phyloP scores from a whole-genome alignment of 768 basidiomycete genomes.

The Tulasnella sp. region DNA sequence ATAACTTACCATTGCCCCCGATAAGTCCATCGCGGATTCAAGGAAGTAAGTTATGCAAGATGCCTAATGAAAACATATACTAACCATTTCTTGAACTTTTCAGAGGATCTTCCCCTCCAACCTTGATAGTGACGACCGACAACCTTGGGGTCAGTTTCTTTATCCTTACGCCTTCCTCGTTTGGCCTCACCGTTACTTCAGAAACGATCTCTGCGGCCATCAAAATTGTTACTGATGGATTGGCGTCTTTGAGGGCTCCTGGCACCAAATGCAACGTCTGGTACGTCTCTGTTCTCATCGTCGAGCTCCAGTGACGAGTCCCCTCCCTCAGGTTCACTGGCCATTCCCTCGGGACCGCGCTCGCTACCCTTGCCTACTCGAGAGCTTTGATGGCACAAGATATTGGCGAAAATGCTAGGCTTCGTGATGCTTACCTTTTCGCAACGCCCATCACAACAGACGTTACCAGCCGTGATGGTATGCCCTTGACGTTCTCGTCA shows the following conservation, averaged over 20 bases:
- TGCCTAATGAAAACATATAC: neutral
- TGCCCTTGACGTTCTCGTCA: neutral
- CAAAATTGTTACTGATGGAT: conserved; percentile 11
- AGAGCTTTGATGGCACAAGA: conserved; percentile 1
- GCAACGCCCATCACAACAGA: conserved; percentile 19
- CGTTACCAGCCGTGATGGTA: conserved; percentile 11
- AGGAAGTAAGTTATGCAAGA: neutral
- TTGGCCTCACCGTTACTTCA: neutral
- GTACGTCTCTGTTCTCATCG: neutral
- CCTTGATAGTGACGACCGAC: neutral
- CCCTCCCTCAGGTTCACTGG: conserved; percentile 16
- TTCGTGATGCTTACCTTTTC: conserved; percentile 22
- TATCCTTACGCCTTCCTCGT: neutral
- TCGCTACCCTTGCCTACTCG: conserved; percentile 16
- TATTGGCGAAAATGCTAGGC: neutral
- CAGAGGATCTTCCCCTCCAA: neutral
- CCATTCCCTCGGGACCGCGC: conserved; percentile 18
- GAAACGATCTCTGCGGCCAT: conserved; percentile 16
- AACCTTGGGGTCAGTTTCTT: neutral
- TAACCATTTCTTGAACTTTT: neutral
- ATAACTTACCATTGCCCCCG: neutral
- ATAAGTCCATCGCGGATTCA: conserved; percentile 18
- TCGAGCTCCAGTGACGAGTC: too few species aligned
- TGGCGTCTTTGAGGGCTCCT: neutral
- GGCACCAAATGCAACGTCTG: conserved; percentile 8